phyloP scores from a whole-genome alignment of 2,329 filamentous ascomycete genomes.

The Ophioceras dolichostomum region DNA sequence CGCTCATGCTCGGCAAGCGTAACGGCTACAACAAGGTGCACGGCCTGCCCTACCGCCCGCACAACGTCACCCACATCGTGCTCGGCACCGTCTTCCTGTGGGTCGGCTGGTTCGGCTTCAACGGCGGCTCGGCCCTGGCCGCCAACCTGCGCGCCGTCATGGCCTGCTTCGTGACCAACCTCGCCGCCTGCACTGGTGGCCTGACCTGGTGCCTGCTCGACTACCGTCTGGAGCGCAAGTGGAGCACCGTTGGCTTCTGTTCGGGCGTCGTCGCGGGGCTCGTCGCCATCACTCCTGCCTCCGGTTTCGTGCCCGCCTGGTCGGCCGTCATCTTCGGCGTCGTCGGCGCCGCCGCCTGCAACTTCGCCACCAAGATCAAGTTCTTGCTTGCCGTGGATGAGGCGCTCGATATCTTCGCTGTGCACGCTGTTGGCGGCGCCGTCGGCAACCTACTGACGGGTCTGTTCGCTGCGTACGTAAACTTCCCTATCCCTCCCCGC shows the following conservation, averaged over 20 bases:
- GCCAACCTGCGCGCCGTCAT: conserved; percentile 79
- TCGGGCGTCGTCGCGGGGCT: conserved; percentile 80
- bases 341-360: conserved; percentile 54
- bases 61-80: conserved; percentile 88
- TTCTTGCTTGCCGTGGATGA: conserved; percentile 67
- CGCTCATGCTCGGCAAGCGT: conserved; percentile 80
- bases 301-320: conserved; percentile 59
- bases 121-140: conserved; percentile 69
- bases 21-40: conserved; percentile 67
- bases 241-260: conserved; percentile 89
- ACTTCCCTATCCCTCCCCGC: not conserved
- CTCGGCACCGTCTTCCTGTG: conserved; percentile 89
- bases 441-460: conserved; percentile 69
- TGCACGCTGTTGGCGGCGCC: conserved; percentile 77
- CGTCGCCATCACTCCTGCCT: conserved; percentile 80
- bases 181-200: conserved; percentile 72
- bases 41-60: conserved; percentile 81
- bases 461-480: conserved; percentile 56
- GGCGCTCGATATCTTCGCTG: conserved; percentile 81
- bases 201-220: conserved; percentile 86
- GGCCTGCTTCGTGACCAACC: conserved; percentile 76
- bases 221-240: conserved; percentile 80
- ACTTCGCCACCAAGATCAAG: conserved; percentile 79
- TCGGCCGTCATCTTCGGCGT: conserved; percentile 46
- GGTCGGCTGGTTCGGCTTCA: conserved; percentile 96